Percentiles rank a stretch among this genome's conserved stretches.
These are phyloP conservation scores for Phlebiopsis flavidoalba DNA, from an alignment of 768 basidiomycete genomes.

Conservation along the genomic window DNA sequence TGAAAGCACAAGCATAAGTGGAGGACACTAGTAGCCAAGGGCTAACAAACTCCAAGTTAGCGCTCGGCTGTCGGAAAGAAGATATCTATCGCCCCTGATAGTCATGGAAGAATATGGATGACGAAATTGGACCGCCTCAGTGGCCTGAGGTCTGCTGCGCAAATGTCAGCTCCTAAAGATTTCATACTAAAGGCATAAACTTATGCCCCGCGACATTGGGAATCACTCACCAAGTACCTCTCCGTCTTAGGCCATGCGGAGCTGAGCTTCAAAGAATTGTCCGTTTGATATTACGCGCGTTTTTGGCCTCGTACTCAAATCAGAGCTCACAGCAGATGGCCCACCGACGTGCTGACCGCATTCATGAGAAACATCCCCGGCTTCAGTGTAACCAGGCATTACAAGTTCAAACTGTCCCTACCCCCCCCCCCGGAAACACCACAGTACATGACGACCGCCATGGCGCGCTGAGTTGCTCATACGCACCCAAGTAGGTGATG, in stretches of 20 bases:
- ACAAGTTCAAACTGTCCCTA: conserved; percentile 26
- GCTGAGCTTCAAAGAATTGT: conserved; percentile 64
- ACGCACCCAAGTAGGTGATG: conserved; percentile 49
- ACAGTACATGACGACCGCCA: conserved; percentile 65
- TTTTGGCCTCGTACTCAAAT: not conserved
- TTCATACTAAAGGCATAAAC: no score
- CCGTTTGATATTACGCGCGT: conserved; percentile 14
- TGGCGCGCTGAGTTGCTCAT: conserved; percentile 69
- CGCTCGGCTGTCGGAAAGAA: not conserved
- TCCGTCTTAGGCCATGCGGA: conserved; percentile 58
- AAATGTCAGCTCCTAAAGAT: conserved; percentile 67
- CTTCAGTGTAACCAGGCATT: conserved; percentile 56
- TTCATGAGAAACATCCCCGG: conserved; percentile 68
- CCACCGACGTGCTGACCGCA: conserved; percentile 60
- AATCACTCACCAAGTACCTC: not conserved
- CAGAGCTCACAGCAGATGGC: conserved; percentile 48
- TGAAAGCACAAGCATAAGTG: not conserved
- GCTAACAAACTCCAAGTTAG: not conserved
- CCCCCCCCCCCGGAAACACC: conserved; percentile 37
- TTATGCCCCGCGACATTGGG: no score
- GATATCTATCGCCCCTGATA: conserved; percentile 49
- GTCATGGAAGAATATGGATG: conserved; percentile 55
- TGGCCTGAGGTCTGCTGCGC: conserved; percentile 48
- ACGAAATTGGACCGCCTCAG: conserved; percentile 49
- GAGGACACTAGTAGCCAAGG: not conserved